Conservation (phyloP, 495 filamentous ascomycete species). For the Letharia columbiana region DNA sequence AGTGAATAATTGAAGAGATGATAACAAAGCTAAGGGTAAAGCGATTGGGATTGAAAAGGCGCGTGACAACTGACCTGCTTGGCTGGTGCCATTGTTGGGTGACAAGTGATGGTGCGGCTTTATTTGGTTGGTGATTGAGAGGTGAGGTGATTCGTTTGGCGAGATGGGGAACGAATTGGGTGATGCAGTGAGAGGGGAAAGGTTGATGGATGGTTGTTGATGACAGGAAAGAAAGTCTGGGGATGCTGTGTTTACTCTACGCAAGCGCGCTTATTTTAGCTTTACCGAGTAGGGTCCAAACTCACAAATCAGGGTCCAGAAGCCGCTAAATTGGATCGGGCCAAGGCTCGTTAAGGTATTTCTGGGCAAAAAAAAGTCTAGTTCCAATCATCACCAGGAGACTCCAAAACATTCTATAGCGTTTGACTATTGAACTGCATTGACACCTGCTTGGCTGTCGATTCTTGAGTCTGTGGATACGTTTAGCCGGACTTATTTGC, state of each 20-base stretch:
- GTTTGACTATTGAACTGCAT: background rate
- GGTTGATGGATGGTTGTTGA: background rate
- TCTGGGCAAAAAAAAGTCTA: background rate
- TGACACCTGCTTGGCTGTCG: background rate
- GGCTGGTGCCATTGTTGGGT: conserved; percentile 8
- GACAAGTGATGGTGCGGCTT: background rate
- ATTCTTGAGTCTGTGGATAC: background rate
- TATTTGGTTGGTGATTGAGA: background rate
- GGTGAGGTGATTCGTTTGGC: background rate
- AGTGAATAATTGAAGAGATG: background rate
- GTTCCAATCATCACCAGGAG: background rate
- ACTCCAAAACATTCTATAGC: background rate
- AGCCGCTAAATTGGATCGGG: background rate
- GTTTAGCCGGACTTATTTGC: background rate
- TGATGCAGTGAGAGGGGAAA: background rate
- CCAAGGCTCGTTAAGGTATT: background rate
- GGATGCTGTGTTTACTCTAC: conserved; percentile 1
- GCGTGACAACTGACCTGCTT: conserved; percentile 5
- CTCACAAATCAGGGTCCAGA: conserved; percentile 6
- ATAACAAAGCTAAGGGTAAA: background rate
- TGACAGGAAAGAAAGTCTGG: background rate
- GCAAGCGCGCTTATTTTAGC: background rate
- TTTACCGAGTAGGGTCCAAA: background rate
- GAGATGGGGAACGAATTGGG: background rate
- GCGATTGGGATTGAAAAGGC: background rate